Evolutionary conservation across 2,329 filamentous ascomycete genomes (phyloP).

Genomic region (Penicillium sumatraense): DNA sequence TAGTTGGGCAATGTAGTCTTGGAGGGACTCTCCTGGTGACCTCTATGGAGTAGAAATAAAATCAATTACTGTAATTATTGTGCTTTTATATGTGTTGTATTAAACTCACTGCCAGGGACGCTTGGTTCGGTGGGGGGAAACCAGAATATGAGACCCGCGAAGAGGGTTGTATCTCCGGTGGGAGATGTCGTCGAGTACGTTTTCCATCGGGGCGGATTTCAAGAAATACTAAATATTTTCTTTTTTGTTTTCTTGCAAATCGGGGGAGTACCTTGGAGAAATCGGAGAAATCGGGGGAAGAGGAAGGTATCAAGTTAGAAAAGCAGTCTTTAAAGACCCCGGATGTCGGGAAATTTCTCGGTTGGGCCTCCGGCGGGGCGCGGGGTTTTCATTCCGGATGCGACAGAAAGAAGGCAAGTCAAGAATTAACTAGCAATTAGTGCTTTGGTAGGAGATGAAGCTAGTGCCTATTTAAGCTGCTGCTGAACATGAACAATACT

Average conservation of each 20-base stretch:
- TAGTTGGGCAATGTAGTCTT: conserved; percentile 75
- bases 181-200: conserved; percentile 91
- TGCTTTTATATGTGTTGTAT: no score
- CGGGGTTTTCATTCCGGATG: conserved; percentile 24
- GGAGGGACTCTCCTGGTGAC: conserved; percentile 75
- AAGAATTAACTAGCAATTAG: neutral
- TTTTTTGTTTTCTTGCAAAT: no score
- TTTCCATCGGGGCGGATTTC: conserved; percentile 61
- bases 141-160: conserved; percentile 86
- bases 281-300: no score
- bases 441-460: no score
- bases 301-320: conserved; percentile 4
- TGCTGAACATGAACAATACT: no score
- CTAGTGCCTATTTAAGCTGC: no score
- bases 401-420: neutral
- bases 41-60: conserved; percentile 54
- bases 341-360: conserved; percentile 6
- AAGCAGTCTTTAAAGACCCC: conserved; percentile 6
- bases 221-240: no score
- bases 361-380: conserved; percentile 21
- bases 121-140: conserved; percentile 95
- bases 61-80: neutral
- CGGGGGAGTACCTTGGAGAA: conserved; percentile 16
- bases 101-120: conserved; percentile 94
- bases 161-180: conserved; percentile 93